A percentile compares a stretch with the other conserved stretches of the same genome.
phyloP scores from a whole-genome alignment of 768 basidiomycete genomes.

The Amanita polypyramis region DNA sequence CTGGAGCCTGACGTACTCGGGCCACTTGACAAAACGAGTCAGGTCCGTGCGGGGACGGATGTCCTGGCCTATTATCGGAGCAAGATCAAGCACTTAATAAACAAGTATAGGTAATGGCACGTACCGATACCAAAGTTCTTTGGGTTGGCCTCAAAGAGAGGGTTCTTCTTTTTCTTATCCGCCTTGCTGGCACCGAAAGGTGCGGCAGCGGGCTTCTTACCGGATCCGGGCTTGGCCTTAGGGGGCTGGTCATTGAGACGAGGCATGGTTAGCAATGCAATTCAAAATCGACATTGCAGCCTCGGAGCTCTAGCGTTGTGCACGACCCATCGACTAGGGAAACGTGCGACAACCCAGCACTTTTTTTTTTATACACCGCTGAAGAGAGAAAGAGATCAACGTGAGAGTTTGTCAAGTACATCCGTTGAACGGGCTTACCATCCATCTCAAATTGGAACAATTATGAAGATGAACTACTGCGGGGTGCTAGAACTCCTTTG shows the following conservation, averaged over 20 bases:
- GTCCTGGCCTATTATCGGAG: conserved; percentile 66
- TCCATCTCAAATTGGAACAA: conserved; percentile 30
- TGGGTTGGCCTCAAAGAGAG: conserved; percentile 83
- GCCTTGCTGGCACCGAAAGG: conserved; percentile 73
- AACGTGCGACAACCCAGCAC: conserved; percentile 6
- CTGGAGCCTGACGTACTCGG: conserved; percentile 95
- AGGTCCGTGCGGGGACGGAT: conserved; percentile 83
- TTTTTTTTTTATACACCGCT: background rate
- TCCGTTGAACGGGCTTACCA: conserved; percentile 36
- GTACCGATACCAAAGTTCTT: conserved; percentile 95
- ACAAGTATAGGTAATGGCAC: conserved; percentile 13
- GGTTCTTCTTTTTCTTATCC: conserved; percentile 80
- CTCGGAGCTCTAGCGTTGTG: conserved; percentile 48
- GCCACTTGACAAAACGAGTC: conserved; percentile 99
- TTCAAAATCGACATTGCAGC: conserved; percentile 21
- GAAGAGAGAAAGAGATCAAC: conserved; percentile 8
- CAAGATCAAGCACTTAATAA: background rate
- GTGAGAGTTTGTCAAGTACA: conserved; percentile 13
- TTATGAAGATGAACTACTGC: conserved; percentile 24
- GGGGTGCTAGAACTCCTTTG: conserved; percentile 28
- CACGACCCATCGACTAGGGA: conserved; percentile 5
- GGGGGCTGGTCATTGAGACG: conserved; percentile 94
- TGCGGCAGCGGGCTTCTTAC: conserved; percentile 80
- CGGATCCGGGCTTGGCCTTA: conserved; percentile 58
- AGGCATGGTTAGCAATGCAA: conserved; percentile 38